These are phyloP conservation scores for Tremella yokohamensis DNA, from an alignment of 768 basidiomycete species.

Conservation along the genomic window DNA sequence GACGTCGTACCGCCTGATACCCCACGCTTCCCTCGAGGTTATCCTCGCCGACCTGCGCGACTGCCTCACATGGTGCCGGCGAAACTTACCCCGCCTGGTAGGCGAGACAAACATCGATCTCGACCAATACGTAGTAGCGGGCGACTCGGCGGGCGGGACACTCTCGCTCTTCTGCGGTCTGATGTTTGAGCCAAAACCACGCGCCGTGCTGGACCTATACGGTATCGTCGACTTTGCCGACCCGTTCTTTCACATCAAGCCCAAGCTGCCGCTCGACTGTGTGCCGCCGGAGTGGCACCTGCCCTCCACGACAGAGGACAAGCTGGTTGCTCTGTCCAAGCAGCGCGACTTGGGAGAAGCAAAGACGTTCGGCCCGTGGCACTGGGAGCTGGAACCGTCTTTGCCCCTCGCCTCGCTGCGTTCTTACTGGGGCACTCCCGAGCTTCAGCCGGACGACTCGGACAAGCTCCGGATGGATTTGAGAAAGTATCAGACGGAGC, in stretches of 20 bases:
- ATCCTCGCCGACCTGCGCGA: constrained; percentile 15
- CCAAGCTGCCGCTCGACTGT: neutral
- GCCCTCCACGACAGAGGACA: neutral
- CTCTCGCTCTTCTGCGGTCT: constrained; percentile 7
- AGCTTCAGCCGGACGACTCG: neutral
- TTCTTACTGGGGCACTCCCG: constrained; percentile 11
- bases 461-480: constrained; percentile 12
- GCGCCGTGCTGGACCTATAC: constrained; percentile 15
- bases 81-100: constrained; percentile 6
- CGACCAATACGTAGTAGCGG: constrained; percentile 12
- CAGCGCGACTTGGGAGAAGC: constrained; percentile 8
- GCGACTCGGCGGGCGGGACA: constrained; percentile 17
- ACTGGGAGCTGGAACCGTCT: constrained; percentile 13
- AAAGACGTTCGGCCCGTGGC: constrained; percentile 15
- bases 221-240: constrained; percentile 13
- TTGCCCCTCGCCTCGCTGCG: constrained; percentile 8
- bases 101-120: constrained; percentile 5
- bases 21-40: constrained; percentile 13
- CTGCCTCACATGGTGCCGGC: constrained; percentile 15
- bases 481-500: constrained; percentile 16
- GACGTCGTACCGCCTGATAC: constrained; percentile 12
- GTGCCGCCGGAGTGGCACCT: neutral
- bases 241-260: neutral
- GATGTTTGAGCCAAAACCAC: constrained; percentile 4
- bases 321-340: constrained; percentile 4